Evolutionary conservation across 2,329 filamentous ascomycete species (phyloP).

Genomic region (Apiospora phragmitis): DNA sequence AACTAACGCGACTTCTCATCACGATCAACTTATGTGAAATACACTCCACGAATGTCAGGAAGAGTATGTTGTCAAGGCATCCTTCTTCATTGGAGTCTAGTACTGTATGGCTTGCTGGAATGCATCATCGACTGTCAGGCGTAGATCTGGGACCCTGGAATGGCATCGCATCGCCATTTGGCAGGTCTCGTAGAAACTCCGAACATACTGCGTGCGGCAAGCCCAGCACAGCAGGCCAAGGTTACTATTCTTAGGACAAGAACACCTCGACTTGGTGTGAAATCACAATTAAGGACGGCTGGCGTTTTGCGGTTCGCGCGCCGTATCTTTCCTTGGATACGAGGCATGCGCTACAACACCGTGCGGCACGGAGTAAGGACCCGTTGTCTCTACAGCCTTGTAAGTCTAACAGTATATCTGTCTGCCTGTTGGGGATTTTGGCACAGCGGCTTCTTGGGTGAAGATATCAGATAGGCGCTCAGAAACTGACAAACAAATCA

Average conservation of each 20-base stretch:
- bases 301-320: not conserved
- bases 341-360: not conserved
- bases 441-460: not conserved
- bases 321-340: not conserved
- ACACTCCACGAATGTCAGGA: not conserved
- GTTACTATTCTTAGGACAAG: not conserved
- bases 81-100: not conserved
- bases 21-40: not conserved
- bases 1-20: not conserved
- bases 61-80: not conserved
- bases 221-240: not conserved
- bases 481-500: not conserved
- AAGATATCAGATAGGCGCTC: not conserved
- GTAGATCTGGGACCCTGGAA: not conserved
- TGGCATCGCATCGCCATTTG: not conserved
- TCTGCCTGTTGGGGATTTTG: not conserved
- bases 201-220: not conserved
- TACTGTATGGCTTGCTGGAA: not conserved
- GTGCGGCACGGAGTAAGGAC: not conserved
- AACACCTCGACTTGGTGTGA: not conserved
- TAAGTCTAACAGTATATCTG: not conserved
- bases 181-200: not conserved
- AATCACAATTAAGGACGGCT: not conserved
- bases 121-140: not conserved
- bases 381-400: not conserved